These are phyloP conservation scores for Claviceps cyperi DNA, from an alignment of 2,329 filamentous ascomycete species.

Conservation along the genomic window DNA sequence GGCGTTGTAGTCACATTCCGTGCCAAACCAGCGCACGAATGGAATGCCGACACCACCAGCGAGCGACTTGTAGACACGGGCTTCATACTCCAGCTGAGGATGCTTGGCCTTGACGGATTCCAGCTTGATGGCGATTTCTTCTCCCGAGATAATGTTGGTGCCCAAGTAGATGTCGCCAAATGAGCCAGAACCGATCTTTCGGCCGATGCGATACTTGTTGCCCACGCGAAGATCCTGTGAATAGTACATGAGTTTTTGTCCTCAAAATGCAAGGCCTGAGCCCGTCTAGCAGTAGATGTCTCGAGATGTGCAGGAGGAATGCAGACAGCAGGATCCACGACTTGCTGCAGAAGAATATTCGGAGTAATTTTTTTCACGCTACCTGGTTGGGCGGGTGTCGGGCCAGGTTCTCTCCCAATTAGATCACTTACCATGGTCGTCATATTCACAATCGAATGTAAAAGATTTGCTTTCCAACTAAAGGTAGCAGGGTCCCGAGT, in stretches of 20 bases:
- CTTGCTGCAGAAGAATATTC: too few species aligned
- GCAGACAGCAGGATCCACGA: too few species aligned
- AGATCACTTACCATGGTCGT: slow-evolving; percentile 35
- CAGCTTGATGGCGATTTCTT: slow-evolving; percentile 99
- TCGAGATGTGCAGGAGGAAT: too few species aligned
- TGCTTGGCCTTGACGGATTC: slow-evolving; percentile 99
- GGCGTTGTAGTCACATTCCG: slow-evolving; percentile 98
- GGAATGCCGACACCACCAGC: slow-evolving; percentile 96
- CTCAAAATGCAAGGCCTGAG: not conserved
- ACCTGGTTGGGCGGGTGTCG: not conserved
- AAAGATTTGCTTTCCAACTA: slow-evolving; percentile 11
- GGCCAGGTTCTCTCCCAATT: not conserved
- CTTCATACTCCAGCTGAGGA: slow-evolving; percentile 96
- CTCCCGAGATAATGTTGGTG: slow-evolving; percentile 98
- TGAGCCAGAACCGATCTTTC: slow-evolving; percentile 94
- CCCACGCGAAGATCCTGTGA: slow-evolving; percentile 89
- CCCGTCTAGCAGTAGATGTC: too few species aligned
- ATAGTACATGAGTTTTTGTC: not conserved
- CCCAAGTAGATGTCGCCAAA: slow-evolving; percentile 99
- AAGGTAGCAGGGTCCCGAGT: slow-evolving; percentile 8
- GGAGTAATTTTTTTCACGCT: too few species aligned
- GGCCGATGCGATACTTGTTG: slow-evolving; percentile 98
- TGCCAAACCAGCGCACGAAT: slow-evolving; percentile 98
- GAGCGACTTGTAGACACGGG: slow-evolving; percentile 78
- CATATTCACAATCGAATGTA: slow-evolving; percentile 22